Percentiles rank a stretch among this genome's conserved stretches.
phyloP scores from a whole-genome alignment of 2,329 filamentous ascomycete species.

The Hymenoscyphus repandus region DNA sequence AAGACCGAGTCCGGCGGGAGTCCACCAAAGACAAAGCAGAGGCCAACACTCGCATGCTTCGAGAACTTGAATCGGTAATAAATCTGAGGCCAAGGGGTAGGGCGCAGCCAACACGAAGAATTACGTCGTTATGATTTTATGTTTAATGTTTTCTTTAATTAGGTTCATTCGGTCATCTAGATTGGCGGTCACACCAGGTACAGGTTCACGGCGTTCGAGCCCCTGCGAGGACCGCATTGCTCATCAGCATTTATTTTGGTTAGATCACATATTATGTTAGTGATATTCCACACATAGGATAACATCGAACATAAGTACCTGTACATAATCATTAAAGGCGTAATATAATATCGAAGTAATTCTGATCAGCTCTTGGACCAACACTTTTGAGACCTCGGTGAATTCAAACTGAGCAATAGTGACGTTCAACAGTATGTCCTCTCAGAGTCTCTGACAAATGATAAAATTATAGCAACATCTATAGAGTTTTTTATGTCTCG shows the following conservation, averaged over 20 bases:
- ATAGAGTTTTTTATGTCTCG: no score
- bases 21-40: constrained; percentile 69
- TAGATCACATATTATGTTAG: not conserved
- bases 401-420: no score
- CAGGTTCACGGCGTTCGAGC: constrained; percentile 1
- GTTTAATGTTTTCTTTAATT: constrained; percentile 24
- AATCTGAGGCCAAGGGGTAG: constrained; percentile 43
- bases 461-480: no score
- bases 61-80: constrained; percentile 89
- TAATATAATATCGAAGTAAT: not conserved
- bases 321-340: not conserved
- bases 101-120: constrained; percentile 23
- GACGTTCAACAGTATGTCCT: no score
- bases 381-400: no score
- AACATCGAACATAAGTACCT: not conserved
- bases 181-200: not conserved
- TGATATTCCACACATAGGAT: not conserved
- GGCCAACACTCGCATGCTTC: constrained; percentile 82
- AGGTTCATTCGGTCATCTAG: constrained; percentile 1
- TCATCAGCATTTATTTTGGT: constrained; percentile 7
- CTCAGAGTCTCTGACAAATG: no score
- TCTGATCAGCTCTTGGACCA: not conserved
- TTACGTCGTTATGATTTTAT: constrained; percentile 32
- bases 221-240: constrained; percentile 8
- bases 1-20: constrained; percentile 74